Base-by-base conservation (phyloP, 352 stramenopile species). In the Pythium folliculosum region DNA sequence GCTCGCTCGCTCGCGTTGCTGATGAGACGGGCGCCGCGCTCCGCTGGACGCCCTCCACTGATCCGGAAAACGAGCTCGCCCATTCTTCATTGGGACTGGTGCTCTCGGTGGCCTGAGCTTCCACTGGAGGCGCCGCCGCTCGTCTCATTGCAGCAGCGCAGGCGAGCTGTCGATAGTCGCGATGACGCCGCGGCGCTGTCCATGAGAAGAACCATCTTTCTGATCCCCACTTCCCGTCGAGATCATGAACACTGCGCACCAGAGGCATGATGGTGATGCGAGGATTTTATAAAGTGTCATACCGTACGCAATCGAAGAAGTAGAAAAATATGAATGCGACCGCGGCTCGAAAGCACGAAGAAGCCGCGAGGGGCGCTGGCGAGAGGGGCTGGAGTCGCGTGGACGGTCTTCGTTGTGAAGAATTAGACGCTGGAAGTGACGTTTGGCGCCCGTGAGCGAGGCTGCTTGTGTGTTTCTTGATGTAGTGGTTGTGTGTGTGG, bases 151-250 rank as follows among this genome's bases (percentile, higher is more conserved):
- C 27, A 32, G 27, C 5, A 6, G 27, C 5, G 5, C 37, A 17
- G 37, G 14, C 37, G 14, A 43, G 10, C 27, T 6, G 5, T 6
- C 27, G 27, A 32, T 7, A 40, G 35, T 13, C 35, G 35, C 35
- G 12, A 47, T 13, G 14, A 16, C 40, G 40, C 40, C 17, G 50
- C 19, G 10, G 23, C 27, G 27, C 13, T 13, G 35, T 56, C 25
- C 50, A 56, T 56, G 50, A 56, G 50, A 56, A 56, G 25, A 56
- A 56, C 27, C n/a, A 56, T 43, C 8, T 25, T 25, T 16, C 50
- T 32, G 50, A 56, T 56, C 50, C 50, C 50, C 48, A 35, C 50
- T 32, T 32, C 27, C 5, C 5, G 27, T 43, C 50, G 19, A 35
- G 35, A 40, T 40, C 3, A 32, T 32, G 27, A 2, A 40, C 6